Percentiles rank a stretch among this genome's conserved stretches.
Evolutionary conservation across 768 basidiomycete genomes (phyloP).

Genomic region (Mycena kentingensis): DNA sequence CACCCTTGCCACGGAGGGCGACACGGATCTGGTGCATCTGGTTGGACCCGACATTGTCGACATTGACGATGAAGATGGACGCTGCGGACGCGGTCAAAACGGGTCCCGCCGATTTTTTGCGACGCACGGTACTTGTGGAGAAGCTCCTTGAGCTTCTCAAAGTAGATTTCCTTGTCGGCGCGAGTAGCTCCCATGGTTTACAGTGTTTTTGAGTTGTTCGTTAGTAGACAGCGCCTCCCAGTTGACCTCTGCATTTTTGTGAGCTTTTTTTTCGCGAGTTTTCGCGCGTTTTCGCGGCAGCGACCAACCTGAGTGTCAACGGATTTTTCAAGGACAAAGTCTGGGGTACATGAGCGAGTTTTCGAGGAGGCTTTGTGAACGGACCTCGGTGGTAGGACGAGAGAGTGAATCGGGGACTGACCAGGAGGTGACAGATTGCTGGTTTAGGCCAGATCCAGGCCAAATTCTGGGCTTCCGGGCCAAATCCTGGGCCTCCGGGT

Average conservation of each 20-base stretch:
- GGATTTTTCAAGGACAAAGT: slow-evolving; percentile 97
- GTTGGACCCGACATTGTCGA: slow-evolving; percentile 99
- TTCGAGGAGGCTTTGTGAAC: too few species aligned
- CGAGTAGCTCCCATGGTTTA: slow-evolving; percentile 86
- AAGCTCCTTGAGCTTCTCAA: slow-evolving; percentile 91
- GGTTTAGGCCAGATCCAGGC: too few species aligned
- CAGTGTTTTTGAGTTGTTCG: slow-evolving; percentile 26
- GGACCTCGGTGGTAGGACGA: too few species aligned
- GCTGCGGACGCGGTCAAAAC: slow-evolving; percentile 48
- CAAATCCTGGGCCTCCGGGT: too few species aligned
- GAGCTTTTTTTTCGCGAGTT: too few species aligned
- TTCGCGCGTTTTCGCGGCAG: too few species aligned
- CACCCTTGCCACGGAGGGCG: slow-evolving; percentile 92
- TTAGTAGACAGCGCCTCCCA: slow-evolving; percentile 72
- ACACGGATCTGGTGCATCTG: slow-evolving; percentile 99
- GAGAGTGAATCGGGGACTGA: too few species aligned
- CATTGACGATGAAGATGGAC: slow-evolving; percentile 98
- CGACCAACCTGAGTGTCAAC: slow-evolving; percentile 77
- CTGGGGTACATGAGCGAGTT: too few species aligned
- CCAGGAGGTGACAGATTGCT: too few species aligned
- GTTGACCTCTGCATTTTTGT: slow-evolving; percentile 94
- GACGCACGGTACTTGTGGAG: slow-evolving; percentile 84
- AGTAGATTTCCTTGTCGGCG: slow-evolving; percentile 89
- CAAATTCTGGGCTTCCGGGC: too few species aligned
- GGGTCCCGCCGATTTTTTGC: background rate